Conservation (phyloP, 768 basidiomycete genomes). For the Pisolithus marmoratus region DNA sequence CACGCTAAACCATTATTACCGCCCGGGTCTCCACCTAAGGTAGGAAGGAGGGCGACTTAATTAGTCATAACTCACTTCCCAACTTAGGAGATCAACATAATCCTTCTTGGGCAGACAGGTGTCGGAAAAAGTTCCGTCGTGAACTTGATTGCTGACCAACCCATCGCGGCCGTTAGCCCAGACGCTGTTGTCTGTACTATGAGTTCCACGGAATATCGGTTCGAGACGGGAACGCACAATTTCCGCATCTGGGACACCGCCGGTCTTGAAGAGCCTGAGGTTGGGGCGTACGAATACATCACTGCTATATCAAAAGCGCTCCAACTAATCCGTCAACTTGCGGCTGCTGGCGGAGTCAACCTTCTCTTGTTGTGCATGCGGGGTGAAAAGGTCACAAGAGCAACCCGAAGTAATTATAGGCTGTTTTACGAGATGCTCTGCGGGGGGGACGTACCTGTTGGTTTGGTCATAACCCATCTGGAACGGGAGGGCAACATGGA, state of each 20-base stretch:
- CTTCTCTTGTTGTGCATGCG: constrained; percentile 16
- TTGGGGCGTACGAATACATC: not conserved
- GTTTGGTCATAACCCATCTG: constrained; percentile 13
- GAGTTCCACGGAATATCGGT: constrained; percentile 2
- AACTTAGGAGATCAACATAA: not conserved
- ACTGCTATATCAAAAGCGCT: not conserved
- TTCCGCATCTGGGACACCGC: constrained; percentile 17
- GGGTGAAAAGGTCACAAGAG: constrained; percentile 2
- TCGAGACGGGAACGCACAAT: not conserved
- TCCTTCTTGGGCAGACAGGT: constrained; percentile 6
- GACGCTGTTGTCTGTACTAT: constrained; percentile 25
- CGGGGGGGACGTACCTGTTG: constrained; percentile 7
- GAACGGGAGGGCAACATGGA: constrained; percentile 19
- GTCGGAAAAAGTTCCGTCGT: constrained; percentile 7
- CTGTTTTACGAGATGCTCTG: constrained; percentile 12
- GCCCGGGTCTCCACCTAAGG: not conserved
- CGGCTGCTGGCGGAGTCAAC: constrained; percentile 4
- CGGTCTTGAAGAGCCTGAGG: constrained; percentile 9
- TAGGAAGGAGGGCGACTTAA: not conserved
- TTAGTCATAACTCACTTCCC: not conserved
- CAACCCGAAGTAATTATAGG: constrained; percentile 5
- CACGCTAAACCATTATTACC: not conserved
- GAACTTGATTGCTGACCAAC: constrained; percentile 8
- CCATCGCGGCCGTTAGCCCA: constrained; percentile 17
- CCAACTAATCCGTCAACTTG: not conserved